Evolutionary conservation across 1,139 yeast genomes (phyloP).

Genomic region (Chernovozyma aurita): DNA sequence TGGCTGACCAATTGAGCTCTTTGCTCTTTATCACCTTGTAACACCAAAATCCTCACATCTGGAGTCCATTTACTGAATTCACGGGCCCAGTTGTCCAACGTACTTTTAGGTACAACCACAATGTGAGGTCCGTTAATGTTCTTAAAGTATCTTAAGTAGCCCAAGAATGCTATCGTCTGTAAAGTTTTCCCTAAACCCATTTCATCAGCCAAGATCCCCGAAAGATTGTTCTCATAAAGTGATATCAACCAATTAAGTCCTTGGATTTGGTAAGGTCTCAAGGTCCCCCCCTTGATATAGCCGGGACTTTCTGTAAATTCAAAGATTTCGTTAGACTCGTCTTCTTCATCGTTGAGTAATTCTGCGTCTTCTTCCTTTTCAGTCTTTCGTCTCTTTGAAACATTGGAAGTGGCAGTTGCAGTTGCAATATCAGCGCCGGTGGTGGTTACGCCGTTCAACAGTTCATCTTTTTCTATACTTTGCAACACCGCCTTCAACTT

Average conservation of each 20-base stretch:
- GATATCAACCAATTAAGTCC: conserved; percentile 47
- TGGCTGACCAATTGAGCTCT: conserved; percentile 59
- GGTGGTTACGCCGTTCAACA: no score
- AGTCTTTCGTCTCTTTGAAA: conserved; percentile 53
- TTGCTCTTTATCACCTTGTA: conserved; percentile 84
- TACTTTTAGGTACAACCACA: conserved; percentile 91
- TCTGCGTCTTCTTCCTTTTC: conserved; percentile 94
- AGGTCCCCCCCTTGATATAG: conserved; percentile 55
- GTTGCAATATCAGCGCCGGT: no score
- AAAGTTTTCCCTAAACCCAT: conserved; percentile 49
- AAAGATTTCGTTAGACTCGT: conserved; percentile 27
- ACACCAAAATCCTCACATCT: conserved; percentile 78
- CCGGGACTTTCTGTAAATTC: conserved; percentile 73
- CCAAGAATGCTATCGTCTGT: conserved; percentile 61
- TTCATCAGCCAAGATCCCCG: conserved; percentile 47
- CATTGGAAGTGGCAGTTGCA: neutral
- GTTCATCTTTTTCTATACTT: neutral
- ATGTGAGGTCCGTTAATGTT: conserved; percentile 87
- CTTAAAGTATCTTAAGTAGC: conserved; percentile 74
- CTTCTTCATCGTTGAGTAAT: conserved; percentile 71
- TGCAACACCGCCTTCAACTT: conserved; percentile 8
- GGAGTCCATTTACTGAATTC: conserved; percentile 96
- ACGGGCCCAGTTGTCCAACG: conserved; percentile 92
- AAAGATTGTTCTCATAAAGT: conserved; percentile 38
- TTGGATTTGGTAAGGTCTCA: conserved; percentile 71